phyloP scores from a whole-genome alignment of 768 basidiomycete genomes.

The Gymnopilus dilepis region DNA sequence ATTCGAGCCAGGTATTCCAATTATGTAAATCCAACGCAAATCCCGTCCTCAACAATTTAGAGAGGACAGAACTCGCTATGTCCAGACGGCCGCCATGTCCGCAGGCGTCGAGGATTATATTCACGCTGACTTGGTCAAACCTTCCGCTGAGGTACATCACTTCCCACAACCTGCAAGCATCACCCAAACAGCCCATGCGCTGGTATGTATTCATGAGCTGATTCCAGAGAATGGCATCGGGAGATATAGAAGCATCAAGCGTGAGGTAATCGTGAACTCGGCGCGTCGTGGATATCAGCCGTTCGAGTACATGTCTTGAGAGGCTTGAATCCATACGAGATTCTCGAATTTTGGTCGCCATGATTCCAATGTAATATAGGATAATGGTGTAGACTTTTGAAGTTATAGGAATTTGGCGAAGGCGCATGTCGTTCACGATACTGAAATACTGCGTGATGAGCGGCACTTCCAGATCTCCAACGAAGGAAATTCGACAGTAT shows the following conservation, averaged over 20 bases:
- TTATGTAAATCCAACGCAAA: constrained; percentile 66
- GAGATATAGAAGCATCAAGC: constrained; percentile 78
- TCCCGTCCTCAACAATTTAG: constrained; percentile 51
- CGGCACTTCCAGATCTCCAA: constrained; percentile 43
- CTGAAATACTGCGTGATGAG: constrained; percentile 67
- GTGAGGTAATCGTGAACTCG: constrained; percentile 77
- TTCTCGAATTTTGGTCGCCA: constrained; percentile 42
- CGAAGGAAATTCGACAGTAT: constrained; percentile 64
- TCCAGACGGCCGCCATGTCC: constrained; percentile 59
- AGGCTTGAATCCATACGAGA: constrained; percentile 6
- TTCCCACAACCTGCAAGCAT: constrained; percentile 84
- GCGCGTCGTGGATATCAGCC: constrained; percentile 56
- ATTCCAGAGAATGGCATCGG: constrained; percentile 75
- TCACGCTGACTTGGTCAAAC: constrained; percentile 69
- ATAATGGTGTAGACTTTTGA: constrained; percentile 71
- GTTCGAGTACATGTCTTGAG: constrained; percentile 24
- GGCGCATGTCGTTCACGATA: constrained; percentile 82
- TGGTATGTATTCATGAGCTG: constrained; percentile 91
- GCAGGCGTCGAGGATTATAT: constrained; percentile 87
- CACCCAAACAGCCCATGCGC: constrained; percentile 70
- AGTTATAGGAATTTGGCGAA: constrained; percentile 60
- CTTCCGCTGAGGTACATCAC: constrained; percentile 62
- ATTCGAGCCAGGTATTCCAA: constrained; percentile 87
- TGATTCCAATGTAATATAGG: constrained; percentile 55
- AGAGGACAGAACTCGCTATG: constrained; percentile 60